Conservation (phyloP, 768 basidiomycete species). For the Rhodotorula graminis region DNA sequence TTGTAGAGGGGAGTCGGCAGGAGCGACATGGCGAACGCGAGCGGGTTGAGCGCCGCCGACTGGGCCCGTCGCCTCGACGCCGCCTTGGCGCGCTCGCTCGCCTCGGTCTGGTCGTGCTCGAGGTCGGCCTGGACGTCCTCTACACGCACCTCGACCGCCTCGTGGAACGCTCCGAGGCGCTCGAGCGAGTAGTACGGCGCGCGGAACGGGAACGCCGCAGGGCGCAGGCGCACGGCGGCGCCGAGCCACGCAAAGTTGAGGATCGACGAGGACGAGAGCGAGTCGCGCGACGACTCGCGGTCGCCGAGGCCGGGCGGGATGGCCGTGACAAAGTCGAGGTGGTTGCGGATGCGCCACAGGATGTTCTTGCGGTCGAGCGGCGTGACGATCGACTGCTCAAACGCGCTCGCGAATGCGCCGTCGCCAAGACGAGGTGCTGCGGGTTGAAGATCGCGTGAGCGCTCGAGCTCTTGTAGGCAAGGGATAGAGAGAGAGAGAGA, state of each 20-base stretch:
- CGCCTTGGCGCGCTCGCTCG: background rate
- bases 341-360: slow-evolving; percentile 27
- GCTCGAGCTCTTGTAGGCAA: too few species aligned
- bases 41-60: background rate
- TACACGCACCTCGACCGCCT: background rate
- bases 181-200: slow-evolving; percentile 6
- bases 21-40: background rate
- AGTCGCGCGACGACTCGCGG: background rate
- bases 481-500: too few species aligned
- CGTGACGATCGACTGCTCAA: slow-evolving; percentile 13
- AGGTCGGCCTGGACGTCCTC: background rate
- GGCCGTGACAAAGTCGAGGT: slow-evolving; percentile 20
- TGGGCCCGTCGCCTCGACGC: background rate
- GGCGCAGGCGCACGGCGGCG: slow-evolving; percentile 13
- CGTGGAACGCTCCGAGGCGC: slow-evolving; percentile 13
- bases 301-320: slow-evolving; percentile 25
- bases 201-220: background rate
- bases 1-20: background rate
- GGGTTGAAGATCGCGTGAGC: too few species aligned
- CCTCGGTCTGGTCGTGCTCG: background rate
- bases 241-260: slow-evolving; percentile 26
- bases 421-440: slow-evolving; percentile 25
- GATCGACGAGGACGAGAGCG: background rate
- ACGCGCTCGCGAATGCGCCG: slow-evolving; percentile 15
- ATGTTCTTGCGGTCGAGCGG: slow-evolving; percentile 29